Percentiles rank a stretch among this genome's conserved stretches.
Conservation (phyloP, 495 filamentous ascomycete species). For the Lineolata rhizophorae region DNA sequence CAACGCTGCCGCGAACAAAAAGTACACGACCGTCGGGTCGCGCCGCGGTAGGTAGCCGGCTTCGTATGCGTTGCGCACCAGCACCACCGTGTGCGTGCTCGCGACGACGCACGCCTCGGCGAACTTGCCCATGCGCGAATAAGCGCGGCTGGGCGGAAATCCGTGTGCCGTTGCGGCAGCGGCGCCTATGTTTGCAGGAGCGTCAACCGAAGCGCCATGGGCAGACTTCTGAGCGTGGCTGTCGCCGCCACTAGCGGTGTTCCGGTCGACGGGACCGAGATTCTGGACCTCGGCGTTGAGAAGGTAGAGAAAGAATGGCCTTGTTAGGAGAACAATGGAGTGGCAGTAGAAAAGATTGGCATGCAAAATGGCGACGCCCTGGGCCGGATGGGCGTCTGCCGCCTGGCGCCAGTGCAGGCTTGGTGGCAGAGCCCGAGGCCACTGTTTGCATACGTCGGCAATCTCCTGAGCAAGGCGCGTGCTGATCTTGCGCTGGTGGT, state of each 20-base stretch:
- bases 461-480: constrained; percentile 43
- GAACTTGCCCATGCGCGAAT: constrained; percentile 37
- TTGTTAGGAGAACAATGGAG: constrained; percentile 48
- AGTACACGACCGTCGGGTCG: constrained; percentile 51
- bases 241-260: constrained; percentile 12
- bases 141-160: too few relatives aligned
- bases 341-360: constrained; percentile 49
- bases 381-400: constrained; percentile 23
- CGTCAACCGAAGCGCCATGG: too few relatives aligned
- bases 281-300: too few relatives aligned
- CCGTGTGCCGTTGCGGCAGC: constrained; percentile 13
- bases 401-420: constrained; percentile 28
- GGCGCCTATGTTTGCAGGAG: too few relatives aligned
- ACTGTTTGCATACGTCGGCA: constrained; percentile 30
- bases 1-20: constrained; percentile 48
- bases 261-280: too few relatives aligned
- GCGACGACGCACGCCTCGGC: constrained; percentile 50
- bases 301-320: constrained; percentile 44
- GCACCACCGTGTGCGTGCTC: constrained; percentile 40
- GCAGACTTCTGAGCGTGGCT: constrained; percentile 7
- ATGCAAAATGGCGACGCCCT: constrained; percentile 43
- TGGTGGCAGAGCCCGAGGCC: constrained; percentile 24
- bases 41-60: constrained; percentile 39
- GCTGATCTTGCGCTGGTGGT: constrained; percentile 46
- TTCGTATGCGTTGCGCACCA: constrained; percentile 34